Base-by-base conservation (phyloP, 768 basidiomycete species). In the Phylloporus arenicola region DNA sequence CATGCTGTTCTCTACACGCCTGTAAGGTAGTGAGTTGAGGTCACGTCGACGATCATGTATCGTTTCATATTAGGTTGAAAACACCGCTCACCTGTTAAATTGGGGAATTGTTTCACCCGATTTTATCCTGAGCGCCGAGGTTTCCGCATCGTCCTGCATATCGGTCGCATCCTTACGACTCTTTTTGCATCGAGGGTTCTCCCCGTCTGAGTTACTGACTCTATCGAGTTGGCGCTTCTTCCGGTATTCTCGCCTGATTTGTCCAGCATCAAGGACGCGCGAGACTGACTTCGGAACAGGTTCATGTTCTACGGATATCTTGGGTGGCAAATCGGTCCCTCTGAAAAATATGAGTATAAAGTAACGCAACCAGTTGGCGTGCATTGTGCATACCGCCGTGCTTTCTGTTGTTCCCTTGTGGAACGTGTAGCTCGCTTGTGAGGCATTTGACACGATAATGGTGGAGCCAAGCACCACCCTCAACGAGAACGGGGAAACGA, bases 1-100 rank as follows among this genome's bases (percentile, higher is more conserved):
- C 77, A 90, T 81, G 56, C 78, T 77, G 45, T 78, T 76, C 63
- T 91, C 88, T 3, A 91, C 86, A 35, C 88, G 78, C 64, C 88
- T 89, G 47, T 3, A 42, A 30, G 48, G 42, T 50, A 39, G n/a
- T 40, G 38, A 52, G 24, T 22, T 19, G 34, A 13, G 49, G 43
- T 39, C 45, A 34, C 49, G 47, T 54, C 45, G 44, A 47, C 50
- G 38, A 55, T 43, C 40, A 45, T 31, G 24, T 27, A 37, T 27
- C 22, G 31, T 35, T 49, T 57, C 43, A 58, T 52, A 50, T 56
- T 48, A 43, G 44, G 25, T 25, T 40, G 42, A 34, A 30, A 50
- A 40, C 27, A 42, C 43, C 52, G 64, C 79, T 45, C 57, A 88
- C 88, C 80, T 73, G 64, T 88, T 85, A 65, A 89, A 91, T 69